Base-by-base conservation (phyloP, 345 rosid genomes). In the Pistacia integerrima region DNA sequence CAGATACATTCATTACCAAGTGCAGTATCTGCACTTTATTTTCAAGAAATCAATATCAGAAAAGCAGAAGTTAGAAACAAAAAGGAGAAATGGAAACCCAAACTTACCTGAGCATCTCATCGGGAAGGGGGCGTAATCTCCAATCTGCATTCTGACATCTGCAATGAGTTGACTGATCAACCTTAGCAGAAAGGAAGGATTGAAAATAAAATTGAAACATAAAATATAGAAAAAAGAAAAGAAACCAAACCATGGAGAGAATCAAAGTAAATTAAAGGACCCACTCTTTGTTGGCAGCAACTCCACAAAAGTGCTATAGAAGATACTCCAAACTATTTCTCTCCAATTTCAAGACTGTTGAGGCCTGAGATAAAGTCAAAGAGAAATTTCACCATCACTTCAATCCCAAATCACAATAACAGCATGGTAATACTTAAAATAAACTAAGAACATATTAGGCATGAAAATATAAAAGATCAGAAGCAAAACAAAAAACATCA, bases 111-210 rank as follows among this genome's bases (percentile, higher is more conserved):
- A 87, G 41, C 99, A 95, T 95, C 78, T 86, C 97, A 62, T 86
- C 82, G 62, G 97, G 93, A 77, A 95, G 91, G 57, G 99, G 99
- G 25, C 98, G 90, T 69, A 93, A 70, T 90, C 98, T 93, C 99
- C 99, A 95, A 82, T 95, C 98, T 60, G 97, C 95, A 84, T 88
- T 92, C 83, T 95, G 99, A 84, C 93, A 95, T 78, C 98, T 95
- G 92, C 87, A 85, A 76, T 52, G 63, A 83, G 68, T 78, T 67
- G n/a, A 69, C 11, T 54, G 73, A 25, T 84, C 76, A 82, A 70
- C 72, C 38, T 69, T 74, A 54, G 62, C 35, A 11, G 12, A 59
- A 48, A 11, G 16, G 56, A 54, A 44, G 57, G 41, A 38, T 55
- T 57, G 69, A 61, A 75, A 30, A 3, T 59, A 60, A 52, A 75